These are phyloP conservation scores for Vaccinium vitisidaea DNA, from an alignment of 148 eudicot species.

Conservation along the genomic window DNA sequence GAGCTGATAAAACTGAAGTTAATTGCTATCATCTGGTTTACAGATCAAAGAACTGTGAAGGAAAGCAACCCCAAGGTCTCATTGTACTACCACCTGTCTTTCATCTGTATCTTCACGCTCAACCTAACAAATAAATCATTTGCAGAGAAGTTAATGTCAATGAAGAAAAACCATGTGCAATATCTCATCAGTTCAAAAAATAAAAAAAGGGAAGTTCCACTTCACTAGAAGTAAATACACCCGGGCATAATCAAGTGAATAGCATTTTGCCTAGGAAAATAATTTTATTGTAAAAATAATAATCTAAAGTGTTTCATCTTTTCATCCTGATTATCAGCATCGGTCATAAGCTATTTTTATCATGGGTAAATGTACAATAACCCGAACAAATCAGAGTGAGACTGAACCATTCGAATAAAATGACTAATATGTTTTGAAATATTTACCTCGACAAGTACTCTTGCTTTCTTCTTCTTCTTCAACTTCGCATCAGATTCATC, in stretches of 20 bases:
- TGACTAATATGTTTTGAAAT: not conserved
- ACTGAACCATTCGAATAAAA: not conserved
- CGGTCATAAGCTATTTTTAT: not conserved
- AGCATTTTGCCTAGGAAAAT: not conserved
- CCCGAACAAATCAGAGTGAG: not conserved
- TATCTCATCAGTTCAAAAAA: not conserved
- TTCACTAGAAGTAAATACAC: not conserved
- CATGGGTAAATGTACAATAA: not conserved
- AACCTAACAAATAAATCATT: conserved; percentile 30
- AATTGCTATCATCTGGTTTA: not conserved
- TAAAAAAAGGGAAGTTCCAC: not conserved
- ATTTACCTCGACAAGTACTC: conserved; percentile 80
- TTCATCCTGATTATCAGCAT: not conserved
- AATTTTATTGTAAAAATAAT: not conserved
- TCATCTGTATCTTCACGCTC: conserved; percentile 50
- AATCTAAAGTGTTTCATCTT: not conserved
- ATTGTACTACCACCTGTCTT: conserved; percentile 31
- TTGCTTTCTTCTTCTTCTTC: conserved; percentile 64
- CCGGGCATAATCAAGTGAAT: not conserved
- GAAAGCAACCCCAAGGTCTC: conserved; percentile 1
- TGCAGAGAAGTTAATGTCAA: not conserved
- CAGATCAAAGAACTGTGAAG: not conserved
- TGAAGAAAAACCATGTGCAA: not conserved
- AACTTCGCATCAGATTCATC: conserved; percentile 45
- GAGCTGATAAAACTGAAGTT: not conserved